Base-by-base conservation (phyloP, 2,329 filamentous ascomycete species). In the Fonsecaea erecta region DNA sequence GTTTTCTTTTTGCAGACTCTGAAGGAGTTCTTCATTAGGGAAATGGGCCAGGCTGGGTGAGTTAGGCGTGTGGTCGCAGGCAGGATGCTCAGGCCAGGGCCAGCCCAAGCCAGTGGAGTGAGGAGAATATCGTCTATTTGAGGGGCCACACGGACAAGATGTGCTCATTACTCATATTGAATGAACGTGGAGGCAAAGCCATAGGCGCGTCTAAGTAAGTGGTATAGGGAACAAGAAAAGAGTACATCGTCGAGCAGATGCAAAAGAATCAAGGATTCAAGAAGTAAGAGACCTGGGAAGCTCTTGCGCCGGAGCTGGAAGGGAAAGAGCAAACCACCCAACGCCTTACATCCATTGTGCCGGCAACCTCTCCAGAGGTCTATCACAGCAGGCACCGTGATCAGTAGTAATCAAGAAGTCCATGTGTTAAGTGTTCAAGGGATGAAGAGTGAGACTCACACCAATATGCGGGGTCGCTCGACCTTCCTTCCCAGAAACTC, bases 121-220 rank as follows among this genome's bases (percentile, higher is more conserved):
- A 60, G 64, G 64, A 55, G 62, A 65, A 30, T 65, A 48, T n/a
- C 43, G 51, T 65, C 43, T 63, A 65, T 32, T 40, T 54, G 62
- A 60, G 32, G 64, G 57, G 28, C 28, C 62, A 59, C 35, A 61
- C 35, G 30, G 62, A 60, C 46, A 66, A 12, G 52, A 37, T 43
- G 64, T 65, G 60, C 52, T 66, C 64, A 65, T 63, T 65, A 67
- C 64, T 69, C 64, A 69, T 67, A 18, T 52, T 60, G 61, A 57
- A 51, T n/a, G 52, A 59, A 40, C 21, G 18, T 34, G 48, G 48
- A 54, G 30, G 53, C 16, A 32, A 62, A 51, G 24, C 7, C 43
- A 60, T 52, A 53, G 26, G 57, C 43, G 5, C 12, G n/a, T 12
- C 11, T 32, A 60, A 34, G 43, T 32, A 34, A 34, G 28, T 3